Conservation (phyloP, 2,329 filamentous ascomycete genomes). For the Fusarium tricinctum region DNA sequence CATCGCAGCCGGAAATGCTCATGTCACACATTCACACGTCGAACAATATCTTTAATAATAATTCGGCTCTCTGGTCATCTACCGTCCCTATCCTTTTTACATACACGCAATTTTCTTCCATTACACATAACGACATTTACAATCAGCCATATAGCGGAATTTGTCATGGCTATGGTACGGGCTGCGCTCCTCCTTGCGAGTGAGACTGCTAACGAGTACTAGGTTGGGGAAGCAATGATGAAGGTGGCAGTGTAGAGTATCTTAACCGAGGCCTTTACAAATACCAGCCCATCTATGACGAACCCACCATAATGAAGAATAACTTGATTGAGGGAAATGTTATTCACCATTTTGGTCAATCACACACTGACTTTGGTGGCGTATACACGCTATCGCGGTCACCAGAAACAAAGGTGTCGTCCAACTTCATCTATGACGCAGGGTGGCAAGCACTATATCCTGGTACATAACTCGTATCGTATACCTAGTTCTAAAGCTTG, state of each 20-base stretch:
- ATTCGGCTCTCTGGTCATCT: constrained; percentile 16
- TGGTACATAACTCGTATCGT: not conserved
- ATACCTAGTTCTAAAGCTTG: accelerated
- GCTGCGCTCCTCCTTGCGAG: accelerated
- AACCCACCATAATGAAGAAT: constrained; percentile 1
- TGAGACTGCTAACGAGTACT: not conserved
- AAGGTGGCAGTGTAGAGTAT: constrained; percentile 8
- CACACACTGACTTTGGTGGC: constrained; percentile 13
- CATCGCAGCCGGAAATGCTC: not conserved
- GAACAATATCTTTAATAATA: constrained; percentile 20
- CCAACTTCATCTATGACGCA: constrained; percentile 17
- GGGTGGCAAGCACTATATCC: constrained; percentile 6
- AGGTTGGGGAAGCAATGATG: constrained; percentile 18
- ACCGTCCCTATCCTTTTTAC: constrained; percentile 10
- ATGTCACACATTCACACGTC: constrained; percentile 1
- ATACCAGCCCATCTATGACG: constrained; percentile 3
- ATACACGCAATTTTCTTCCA: constrained; percentile 13
- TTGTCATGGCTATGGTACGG: constrained; percentile 10
- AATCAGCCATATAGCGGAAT: constrained; percentile 20
- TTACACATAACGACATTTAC: constrained; percentile 9
- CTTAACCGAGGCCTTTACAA: constrained; percentile 5
- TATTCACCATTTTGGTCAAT: constrained; percentile 10
- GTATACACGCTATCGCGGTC: constrained; percentile 12
- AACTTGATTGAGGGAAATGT: constrained; percentile 13
- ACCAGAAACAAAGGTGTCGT: constrained; percentile 2